phyloP scores from a whole-genome alignment of 2,329 filamentous ascomycete species.

The Trichoderma atrobrunneum region DNA sequence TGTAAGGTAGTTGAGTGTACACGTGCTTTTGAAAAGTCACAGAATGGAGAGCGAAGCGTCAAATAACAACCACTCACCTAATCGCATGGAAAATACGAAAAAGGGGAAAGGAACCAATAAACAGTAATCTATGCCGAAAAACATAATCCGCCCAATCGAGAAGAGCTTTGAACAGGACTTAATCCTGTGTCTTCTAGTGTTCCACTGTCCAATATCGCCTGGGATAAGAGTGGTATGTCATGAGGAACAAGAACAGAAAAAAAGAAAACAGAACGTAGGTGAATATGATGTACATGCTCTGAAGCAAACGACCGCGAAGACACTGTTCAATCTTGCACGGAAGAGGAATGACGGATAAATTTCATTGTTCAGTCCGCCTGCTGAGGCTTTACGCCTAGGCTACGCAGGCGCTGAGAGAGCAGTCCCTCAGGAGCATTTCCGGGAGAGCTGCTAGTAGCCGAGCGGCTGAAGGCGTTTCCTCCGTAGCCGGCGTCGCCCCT shows the following conservation, averaged over 20 bases:
- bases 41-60: not conserved
- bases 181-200: not conserved
- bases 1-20: not conserved
- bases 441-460: slow-evolving; percentile 34
- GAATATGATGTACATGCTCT: not conserved
- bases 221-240: not conserved
- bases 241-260: not conserved
- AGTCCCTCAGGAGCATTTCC: slow-evolving; percentile 56
- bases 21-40: not conserved
- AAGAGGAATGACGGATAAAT: not conserved
- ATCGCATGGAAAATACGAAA: not conserved
- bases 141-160: not conserved
- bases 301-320: not conserved
- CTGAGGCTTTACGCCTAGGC: slow-evolving; percentile 50
- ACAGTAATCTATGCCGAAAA: not conserved
- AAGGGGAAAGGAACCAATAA: too few species aligned
- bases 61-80: not conserved
- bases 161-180: not conserved
- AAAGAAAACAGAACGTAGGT: not conserved
- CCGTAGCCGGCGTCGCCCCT: slow-evolving; percentile 65
- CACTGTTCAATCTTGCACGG: not conserved
- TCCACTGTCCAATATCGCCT: not conserved
- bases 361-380: slow-evolving; percentile 13
- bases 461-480: slow-evolving; percentile 47
- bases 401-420: slow-evolving; percentile 65